Conservation (phyloP, 139 green algal species). For the Spirogloea muscicola region DNA sequence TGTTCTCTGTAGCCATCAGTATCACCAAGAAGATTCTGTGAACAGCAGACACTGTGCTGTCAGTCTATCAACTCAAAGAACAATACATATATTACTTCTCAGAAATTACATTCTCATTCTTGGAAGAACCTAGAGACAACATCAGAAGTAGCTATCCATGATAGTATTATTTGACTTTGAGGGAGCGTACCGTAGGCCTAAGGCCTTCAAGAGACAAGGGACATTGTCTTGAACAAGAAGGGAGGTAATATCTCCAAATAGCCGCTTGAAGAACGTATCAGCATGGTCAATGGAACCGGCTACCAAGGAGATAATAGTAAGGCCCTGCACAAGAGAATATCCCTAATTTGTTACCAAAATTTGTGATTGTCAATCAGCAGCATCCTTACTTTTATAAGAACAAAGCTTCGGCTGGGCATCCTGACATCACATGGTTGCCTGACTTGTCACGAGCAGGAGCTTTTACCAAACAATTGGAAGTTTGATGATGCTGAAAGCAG, state of each 20-base stretch:
- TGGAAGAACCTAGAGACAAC: no score
- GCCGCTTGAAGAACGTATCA: slow-evolving; percentile 35
- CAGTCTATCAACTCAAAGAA: no score
- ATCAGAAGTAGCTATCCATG: no score
- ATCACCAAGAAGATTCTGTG: slow-evolving; percentile 37
- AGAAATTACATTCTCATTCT: no score
- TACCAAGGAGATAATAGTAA: slow-evolving; percentile 42
- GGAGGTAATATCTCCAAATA: slow-evolving; percentile 18
- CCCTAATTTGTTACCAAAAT: background rate
- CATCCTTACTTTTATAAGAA: slow-evolving; percentile 9
- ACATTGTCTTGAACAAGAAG: slow-evolving; percentile 24
- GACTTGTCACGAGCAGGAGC: background rate
- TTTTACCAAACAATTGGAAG: background rate
- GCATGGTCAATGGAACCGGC: slow-evolving; percentile 33
- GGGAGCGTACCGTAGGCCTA: slow-evolving; percentile 35
- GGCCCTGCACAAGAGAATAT: slow-evolving; percentile 16
- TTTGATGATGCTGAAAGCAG: background rate
- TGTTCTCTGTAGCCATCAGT: slow-evolving; percentile 30
- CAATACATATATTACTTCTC: no score
- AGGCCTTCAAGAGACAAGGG: slow-evolving; percentile 29
- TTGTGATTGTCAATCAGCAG: slow-evolving; percentile 2
- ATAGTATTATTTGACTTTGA: no score
- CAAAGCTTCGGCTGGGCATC: background rate
- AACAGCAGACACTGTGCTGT: no score
- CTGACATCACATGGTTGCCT: background rate